These are phyloP conservation scores for Penicillium sp. DNA, from an alignment of 2,329 filamentous ascomycete species.

Conservation along the genomic window DNA sequence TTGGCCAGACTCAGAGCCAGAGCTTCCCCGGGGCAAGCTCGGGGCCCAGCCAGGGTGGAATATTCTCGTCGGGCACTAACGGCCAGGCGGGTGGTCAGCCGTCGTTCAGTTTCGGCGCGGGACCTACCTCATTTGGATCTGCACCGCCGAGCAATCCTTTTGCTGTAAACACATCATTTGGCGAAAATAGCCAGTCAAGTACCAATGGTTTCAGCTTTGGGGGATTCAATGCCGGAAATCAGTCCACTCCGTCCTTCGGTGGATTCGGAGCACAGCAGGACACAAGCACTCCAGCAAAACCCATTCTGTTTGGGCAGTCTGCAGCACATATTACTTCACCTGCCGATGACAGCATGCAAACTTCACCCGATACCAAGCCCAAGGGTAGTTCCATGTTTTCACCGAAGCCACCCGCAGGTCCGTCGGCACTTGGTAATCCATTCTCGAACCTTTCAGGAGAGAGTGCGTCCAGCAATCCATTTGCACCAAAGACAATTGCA, in stretches of 20 bases:
- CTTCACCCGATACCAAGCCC: constrained; percentile 22
- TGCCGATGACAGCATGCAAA: constrained; percentile 25
- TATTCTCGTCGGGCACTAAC: constrained; percentile 21
- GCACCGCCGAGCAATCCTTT: constrained; percentile 17
- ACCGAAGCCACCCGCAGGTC: constrained; percentile 4
- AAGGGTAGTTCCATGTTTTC: constrained; percentile 9
- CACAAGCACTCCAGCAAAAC: constrained; percentile 3
- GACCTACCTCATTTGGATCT: constrained; percentile 5
- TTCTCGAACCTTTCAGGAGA: constrained; percentile 14
- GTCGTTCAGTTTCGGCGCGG: constrained; percentile 19
- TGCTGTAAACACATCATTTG: constrained; percentile 10
- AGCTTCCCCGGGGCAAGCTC: constrained; percentile 24
- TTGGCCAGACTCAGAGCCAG: constrained; percentile 23
- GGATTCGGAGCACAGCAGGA: constrained; percentile 15
- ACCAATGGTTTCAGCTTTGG: constrained; percentile 12
- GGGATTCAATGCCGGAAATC: constrained; percentile 6
- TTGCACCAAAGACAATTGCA: constrained; percentile 3
- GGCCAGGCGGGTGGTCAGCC: constrained; percentile 5
- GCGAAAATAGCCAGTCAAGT: constrained; percentile 3
- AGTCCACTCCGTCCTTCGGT: constrained; percentile 12
- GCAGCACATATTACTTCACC: constrained; percentile 7
- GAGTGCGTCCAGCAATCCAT: constrained; percentile 2
- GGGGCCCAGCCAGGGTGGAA: constrained; percentile 11
- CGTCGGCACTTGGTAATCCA: constrained; percentile 1
- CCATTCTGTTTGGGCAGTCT: constrained; percentile 18